Conservation (phyloP, 1,284 basidiomycete genomes). For the Pterulicium gracile region DNA sequence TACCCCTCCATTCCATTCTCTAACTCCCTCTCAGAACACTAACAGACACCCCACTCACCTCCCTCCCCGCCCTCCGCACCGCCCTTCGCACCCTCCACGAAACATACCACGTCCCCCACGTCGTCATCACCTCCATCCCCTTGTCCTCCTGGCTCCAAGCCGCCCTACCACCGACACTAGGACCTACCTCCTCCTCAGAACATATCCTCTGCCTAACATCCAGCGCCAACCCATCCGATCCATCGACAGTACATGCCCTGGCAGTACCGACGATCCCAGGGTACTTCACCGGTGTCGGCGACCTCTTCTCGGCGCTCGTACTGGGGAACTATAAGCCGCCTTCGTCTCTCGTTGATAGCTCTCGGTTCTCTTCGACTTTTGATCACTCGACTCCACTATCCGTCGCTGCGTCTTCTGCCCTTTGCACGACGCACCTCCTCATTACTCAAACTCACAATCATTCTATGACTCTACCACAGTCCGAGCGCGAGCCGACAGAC, state of each 20-base stretch:
- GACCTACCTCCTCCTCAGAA: constrained; percentile 24
- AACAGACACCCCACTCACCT: constrained; percentile 60
- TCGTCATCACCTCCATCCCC: constrained; percentile 89
- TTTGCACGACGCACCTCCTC: constrained; percentile 82
- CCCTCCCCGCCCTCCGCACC: constrained; percentile 51
- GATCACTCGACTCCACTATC: constrained; percentile 31
- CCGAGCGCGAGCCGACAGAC: constrained; percentile 50
- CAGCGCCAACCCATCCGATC: constrained; percentile 18
- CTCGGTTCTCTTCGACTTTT: constrained; percentile 7
- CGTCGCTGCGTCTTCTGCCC: constrained; percentile 55
- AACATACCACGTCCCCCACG: constrained; percentile 67
- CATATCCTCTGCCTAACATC: constrained; percentile 75
- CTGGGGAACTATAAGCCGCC: constrained; percentile 61
- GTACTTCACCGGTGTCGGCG: constrained; percentile 95
- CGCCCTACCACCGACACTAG: constrained; percentile 34
- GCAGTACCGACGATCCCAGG: constrained; percentile 77
- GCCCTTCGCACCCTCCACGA: constrained; percentile 73
- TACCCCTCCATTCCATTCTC: constrained; percentile 1
- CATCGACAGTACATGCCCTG: constrained; percentile 51
- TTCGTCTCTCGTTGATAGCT: constrained; percentile 8
- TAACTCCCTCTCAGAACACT: constrained; percentile 41
- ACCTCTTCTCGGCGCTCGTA: constrained; percentile 91
- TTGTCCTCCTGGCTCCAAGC: constrained; percentile 42
- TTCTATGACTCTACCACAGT: constrained; percentile 41
- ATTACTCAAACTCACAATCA: constrained; percentile 61